Evolutionary conservation across 2,329 filamentous ascomycete genomes (phyloP).

Genomic region (Acrodontium crateriforme): DNA sequence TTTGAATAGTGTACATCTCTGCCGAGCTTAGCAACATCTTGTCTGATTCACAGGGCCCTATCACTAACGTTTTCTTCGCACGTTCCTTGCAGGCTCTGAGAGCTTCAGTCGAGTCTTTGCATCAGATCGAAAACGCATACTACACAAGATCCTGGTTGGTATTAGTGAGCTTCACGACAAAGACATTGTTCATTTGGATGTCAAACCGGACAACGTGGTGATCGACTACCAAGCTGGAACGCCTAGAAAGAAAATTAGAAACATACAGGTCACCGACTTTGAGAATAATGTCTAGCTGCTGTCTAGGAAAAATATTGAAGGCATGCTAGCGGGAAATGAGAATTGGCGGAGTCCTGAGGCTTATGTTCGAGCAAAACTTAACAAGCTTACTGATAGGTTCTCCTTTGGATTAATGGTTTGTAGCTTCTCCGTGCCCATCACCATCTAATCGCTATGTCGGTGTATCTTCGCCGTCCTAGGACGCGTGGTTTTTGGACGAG

Average conservation of each 20-base stretch:
- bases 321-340: conserved; percentile 4
- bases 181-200: conserved; percentile 1
- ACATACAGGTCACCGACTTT: background rate
- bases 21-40: too few species aligned
- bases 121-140: too few species aligned
- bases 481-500: conserved; percentile 2
- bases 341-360: conserved; percentile 5
- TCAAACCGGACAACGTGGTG: conserved; percentile 5
- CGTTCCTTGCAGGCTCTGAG: too few species aligned
- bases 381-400: conserved; percentile 2
- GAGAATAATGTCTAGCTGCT: conserved; percentile 1
- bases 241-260: too few species aligned
- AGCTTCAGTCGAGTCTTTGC: too few species aligned
- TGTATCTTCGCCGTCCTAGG: conserved; percentile 2
- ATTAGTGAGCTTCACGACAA: background rate
- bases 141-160: background rate
- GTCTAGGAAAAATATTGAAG: conserved; percentile 2
- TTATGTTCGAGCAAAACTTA: conserved; percentile 3
- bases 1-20: too few species aligned
- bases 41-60: too few species aligned
- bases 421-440: background rate
- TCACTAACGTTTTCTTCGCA: too few species aligned
- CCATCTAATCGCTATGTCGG: background rate
- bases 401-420: conserved; percentile 2
- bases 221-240: conserved; percentile 1